phyloP scores from a whole-genome alignment of 176 grass and related monocot genomes.

The Triticum urartu region DNA sequence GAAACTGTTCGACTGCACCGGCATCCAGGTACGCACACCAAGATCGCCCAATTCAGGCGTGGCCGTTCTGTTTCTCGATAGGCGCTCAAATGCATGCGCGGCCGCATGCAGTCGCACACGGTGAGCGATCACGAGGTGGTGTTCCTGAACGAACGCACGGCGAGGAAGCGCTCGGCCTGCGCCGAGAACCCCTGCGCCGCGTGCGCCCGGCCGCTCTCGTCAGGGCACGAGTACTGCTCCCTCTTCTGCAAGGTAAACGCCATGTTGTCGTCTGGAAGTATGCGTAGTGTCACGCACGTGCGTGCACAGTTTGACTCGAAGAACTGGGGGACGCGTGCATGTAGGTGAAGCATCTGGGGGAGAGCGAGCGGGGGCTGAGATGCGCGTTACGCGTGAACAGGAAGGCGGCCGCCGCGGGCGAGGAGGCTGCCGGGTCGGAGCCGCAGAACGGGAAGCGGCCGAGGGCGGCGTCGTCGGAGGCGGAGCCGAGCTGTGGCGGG shows the following conservation, averaged over 20 bases:
- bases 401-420: neutral
- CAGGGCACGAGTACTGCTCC: constrained; percentile 35
- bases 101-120: constrained; percentile 35
- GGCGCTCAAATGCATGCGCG: neutral
- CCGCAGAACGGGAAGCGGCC: constrained; percentile 1
- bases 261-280: too few species aligned
- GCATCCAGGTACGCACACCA: constrained; percentile 33
- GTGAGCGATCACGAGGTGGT: constrained; percentile 57
- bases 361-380: constrained; percentile 36
- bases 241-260: constrained; percentile 48
- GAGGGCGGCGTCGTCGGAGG: constrained; percentile 6
- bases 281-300: neutral
- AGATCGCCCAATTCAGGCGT: neutral
- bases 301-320: neutral
- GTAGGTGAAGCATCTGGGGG: constrained; percentile 44
- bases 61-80: neutral
- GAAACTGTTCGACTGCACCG: constrained; percentile 44
- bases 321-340: neutral
- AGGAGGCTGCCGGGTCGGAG: neutral
- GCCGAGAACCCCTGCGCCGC: constrained; percentile 39
- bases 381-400: constrained; percentile 5
- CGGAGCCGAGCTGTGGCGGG: constrained; percentile 24
- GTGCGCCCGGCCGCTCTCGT: constrained; percentile 31
- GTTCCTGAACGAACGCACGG: constrained; percentile 57
- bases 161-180: constrained; percentile 35